Evolutionary conservation across 257 asterid genomes (phyloP), one percentile per base, ranked within the genome.

Genomic region (Primulina eburnea): DNA sequence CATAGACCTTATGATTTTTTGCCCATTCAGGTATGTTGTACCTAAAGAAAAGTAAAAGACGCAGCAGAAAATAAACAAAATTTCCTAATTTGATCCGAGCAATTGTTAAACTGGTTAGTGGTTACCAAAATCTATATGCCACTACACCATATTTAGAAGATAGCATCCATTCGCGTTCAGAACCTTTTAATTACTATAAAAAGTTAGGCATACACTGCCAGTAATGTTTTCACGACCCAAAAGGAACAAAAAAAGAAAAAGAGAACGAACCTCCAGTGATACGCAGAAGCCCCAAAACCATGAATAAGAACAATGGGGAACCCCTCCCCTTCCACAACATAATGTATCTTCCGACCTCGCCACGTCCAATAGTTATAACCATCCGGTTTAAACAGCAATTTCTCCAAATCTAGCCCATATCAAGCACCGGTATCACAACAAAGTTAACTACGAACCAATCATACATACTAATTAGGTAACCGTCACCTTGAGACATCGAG

Each of bases 261-360:
- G 20, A 8, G 34, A 3, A 32, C 24, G 12, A 72, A 92, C 98
- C 98, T 92, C 98, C 98, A 92, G 62, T 92, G 98, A 78, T 79
- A 92, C 24, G 98, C 95, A 74, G 98, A 92, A 85, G 97, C 97
- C 34, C 98, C 98, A 78, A 92, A 92, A 0, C 98, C 98, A 82
- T 92, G 98, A 84, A 92, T 86, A 26, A 90, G 87, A 80, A 92
- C 92, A 76, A 92, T 77, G 52, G 98, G 96, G 58, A 43, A 37
- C 2, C 98, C 98, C 71, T 92, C 95, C 70, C 98, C 98, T 86
- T 92, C 86, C 55, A 81, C 97, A 24, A 92, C 95, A 78, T 90
- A 92, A 75, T 92, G 98, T 72, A 92, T 90, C 71, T 77, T 88
- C 24, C 86, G 76, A 66, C 85, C 98, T 71, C 78, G 73, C 98